Conservation (phyloP, 2,329 filamentous ascomycete species). For the Arthrobotrys musiformis region DNA sequence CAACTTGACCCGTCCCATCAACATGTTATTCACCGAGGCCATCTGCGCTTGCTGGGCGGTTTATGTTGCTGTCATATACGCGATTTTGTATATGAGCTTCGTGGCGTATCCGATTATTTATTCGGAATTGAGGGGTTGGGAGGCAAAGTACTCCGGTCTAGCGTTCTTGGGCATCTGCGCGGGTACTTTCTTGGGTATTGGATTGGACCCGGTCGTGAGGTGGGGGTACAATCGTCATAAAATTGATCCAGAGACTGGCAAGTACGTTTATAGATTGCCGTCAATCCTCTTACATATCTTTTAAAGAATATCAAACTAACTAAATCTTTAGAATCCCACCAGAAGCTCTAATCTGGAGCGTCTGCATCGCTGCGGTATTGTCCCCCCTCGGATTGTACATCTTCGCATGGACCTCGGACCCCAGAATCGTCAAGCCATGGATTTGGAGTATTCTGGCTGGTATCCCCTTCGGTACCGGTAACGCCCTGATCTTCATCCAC, state of each 20-base stretch:
- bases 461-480: slow-evolving; percentile 81
- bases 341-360: slow-evolving; percentile 82
- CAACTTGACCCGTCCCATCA: slow-evolving; percentile 80
- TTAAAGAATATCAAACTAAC: background rate
- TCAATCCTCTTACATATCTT: background rate
- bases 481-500: slow-evolving; percentile 83
- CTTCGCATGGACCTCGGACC: slow-evolving; percentile 89
- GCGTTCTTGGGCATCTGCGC: slow-evolving; percentile 78
- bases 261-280: slow-evolving; percentile 58
- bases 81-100: slow-evolving; percentile 88
- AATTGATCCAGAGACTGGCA: slow-evolving; percentile 78
- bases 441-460: slow-evolving; percentile 81
- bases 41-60: slow-evolving; percentile 80
- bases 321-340: slow-evolving; percentile 67
- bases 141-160: slow-evolving; percentile 76
- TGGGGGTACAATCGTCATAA: slow-evolving; percentile 80
- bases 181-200: slow-evolving; percentile 68
- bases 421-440: slow-evolving; percentile 76
- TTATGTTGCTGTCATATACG: slow-evolving; percentile 81
- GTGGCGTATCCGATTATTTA: slow-evolving; percentile 71
- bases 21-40: slow-evolving; percentile 81
- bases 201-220: slow-evolving; percentile 75
- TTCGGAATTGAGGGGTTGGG: slow-evolving; percentile 76
- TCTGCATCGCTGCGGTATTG: slow-evolving; percentile 79
- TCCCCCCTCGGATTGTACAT: slow-evolving; percentile 82